Evolutionary conservation across 139 green algal genomes (phyloP).

Genomic region (Chlorella sp.): DNA sequence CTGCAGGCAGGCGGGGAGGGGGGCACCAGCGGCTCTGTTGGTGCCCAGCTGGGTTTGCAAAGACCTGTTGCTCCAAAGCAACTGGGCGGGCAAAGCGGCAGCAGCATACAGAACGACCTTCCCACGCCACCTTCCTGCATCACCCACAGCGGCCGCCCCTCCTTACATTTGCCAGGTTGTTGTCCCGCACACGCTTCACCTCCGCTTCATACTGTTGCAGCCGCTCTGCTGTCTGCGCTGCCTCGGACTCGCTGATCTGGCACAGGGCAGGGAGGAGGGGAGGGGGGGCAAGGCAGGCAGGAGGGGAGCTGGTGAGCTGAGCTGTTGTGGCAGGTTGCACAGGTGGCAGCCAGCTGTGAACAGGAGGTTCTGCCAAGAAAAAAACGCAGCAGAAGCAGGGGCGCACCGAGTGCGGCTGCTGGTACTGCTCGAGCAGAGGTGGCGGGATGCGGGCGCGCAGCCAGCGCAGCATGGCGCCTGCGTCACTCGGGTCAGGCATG

Average conservation of each 20-base stretch:
- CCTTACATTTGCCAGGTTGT: neutral
- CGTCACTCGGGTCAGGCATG: conserved; percentile 5
- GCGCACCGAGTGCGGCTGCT: neutral
- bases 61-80: no score
- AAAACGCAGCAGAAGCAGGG: neutral
- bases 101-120: no score
- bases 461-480: conserved; percentile 10
- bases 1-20: neutral
- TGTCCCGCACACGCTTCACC: neutral
- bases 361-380: no score
- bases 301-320: neutral
- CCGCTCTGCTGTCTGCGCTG: neutral
- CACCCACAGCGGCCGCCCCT: no score
- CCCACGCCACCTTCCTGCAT: no score
- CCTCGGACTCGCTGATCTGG: conserved; percentile 25
- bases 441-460: conserved; percentile 17
- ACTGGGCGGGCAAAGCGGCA: no score
- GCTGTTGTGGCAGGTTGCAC: no score
- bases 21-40: no score
- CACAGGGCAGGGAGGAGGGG: neutral
- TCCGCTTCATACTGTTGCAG: neutral
- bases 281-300: neutral
- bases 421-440: conserved; percentile 27
- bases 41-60: no score
- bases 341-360: no score